These are phyloP conservation scores for Didymosphaeria variabile DNA, from an alignment of 2,329 filamentous ascomycete species.

Conservation along the genomic window DNA sequence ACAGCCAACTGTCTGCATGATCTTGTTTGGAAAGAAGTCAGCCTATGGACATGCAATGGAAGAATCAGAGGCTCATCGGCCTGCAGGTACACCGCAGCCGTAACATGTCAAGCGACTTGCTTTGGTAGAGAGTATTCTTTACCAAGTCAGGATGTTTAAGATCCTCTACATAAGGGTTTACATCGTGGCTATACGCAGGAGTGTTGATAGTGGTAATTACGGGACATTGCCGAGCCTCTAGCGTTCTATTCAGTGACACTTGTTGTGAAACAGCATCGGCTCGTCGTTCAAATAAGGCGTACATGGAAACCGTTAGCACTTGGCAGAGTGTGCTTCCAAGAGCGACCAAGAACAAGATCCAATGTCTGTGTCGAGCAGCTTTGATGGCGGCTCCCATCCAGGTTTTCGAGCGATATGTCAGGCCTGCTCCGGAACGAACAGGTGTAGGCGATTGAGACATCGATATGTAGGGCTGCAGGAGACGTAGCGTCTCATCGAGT, in stretches of 20 bases:
- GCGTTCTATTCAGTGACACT: conserved; percentile 6
- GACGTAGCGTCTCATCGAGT: conserved; percentile 28
- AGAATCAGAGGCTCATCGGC: no score
- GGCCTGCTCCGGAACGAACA: conserved; percentile 22
- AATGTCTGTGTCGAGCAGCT: conserved; percentile 24
- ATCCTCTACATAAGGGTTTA: no score
- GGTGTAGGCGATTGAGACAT: conserved; percentile 25
- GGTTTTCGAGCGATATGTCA: conserved; percentile 28
- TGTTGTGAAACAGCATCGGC: neutral
- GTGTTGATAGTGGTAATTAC: neutral
- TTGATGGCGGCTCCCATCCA: conserved; percentile 28
- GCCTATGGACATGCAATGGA: no score
- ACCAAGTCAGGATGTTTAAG: neutral
- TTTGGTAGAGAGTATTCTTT: neutral
- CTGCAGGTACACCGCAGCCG: no score
- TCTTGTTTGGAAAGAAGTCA: no score
- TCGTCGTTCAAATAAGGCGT: conserved; percentile 26
- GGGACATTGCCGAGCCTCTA: conserved; percentile 24
- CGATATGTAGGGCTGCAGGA: conserved; percentile 31
- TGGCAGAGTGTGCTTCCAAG: conserved; percentile 25
- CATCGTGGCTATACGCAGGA: no score
- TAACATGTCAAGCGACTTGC: no score
- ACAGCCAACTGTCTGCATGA: conserved; percentile 26
- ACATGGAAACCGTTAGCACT: conserved; percentile 32
- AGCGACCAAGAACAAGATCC: conserved; percentile 23